Evolutionary conservation across 2,329 filamentous ascomycete genomes (phyloP).

Genomic region (Coniochaeta ligniaria): DNA sequence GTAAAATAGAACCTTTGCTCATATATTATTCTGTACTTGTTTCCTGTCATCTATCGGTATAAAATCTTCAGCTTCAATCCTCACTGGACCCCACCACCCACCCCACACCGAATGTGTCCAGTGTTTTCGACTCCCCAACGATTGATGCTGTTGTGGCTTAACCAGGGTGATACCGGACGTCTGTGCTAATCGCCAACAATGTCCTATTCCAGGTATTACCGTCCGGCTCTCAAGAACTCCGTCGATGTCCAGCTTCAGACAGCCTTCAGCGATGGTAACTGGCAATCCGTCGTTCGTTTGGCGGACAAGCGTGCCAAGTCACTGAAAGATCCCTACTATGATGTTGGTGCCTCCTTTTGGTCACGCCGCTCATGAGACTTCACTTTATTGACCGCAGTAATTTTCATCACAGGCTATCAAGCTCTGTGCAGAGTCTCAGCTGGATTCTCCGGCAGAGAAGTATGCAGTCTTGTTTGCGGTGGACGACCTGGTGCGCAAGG

Average conservation of each 20-base stretch:
- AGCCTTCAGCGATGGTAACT: constrained; percentile 48
- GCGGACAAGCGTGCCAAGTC: constrained; percentile 43
- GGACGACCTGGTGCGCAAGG: constrained; percentile 38
- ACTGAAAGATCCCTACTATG: constrained; percentile 48
- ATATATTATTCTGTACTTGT: neutral
- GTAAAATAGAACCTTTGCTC: neutral
- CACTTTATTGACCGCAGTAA: neutral
- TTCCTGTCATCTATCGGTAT: neutral
- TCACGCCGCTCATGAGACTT: neutral
- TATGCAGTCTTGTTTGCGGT: constrained; percentile 35
- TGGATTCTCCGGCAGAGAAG: constrained; percentile 41
- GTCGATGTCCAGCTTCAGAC: constrained; percentile 48
- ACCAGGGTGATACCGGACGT: neutral
- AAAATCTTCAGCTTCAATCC: neutral
- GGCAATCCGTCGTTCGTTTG: constrained; percentile 41
- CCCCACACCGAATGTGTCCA: neutral
- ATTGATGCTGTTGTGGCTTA: neutral
- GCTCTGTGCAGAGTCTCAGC: constrained; percentile 42
- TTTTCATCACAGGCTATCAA: constrained; percentile 31
- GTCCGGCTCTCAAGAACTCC: constrained; percentile 37
- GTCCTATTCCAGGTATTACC: constrained; percentile 18
- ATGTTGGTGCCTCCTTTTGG: constrained; percentile 28
- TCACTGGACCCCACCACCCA: neutral
- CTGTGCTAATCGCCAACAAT: neutral
- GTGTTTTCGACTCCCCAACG: neutral